Percentiles rank a stretch among this genome's conserved stretches.
phyloP scores from a whole-genome alignment of 345 rosid genomes.

The Ceriops tagal region DNA sequence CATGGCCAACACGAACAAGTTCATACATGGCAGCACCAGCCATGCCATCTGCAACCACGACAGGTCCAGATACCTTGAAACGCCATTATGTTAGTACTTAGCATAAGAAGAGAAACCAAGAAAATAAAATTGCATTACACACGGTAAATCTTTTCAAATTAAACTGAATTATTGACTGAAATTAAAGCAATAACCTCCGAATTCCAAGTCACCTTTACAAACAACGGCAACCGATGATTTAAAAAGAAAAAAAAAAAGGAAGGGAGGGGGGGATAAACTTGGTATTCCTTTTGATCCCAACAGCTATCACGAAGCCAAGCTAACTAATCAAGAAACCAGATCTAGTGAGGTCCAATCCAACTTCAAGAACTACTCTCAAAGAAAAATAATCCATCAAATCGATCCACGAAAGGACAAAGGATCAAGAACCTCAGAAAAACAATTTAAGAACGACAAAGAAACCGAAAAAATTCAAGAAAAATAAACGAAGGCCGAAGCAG shows the following conservation, averaged over 20 bases:
- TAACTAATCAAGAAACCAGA: too few species aligned
- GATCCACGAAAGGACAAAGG: background rate
- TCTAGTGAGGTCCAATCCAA: too few species aligned
- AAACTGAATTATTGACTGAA: background rate
- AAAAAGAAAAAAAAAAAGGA: too few species aligned
- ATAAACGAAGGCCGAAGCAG: background rate
- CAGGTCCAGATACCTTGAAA: constrained; percentile 94
- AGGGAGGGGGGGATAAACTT: too few species aligned
- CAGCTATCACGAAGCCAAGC: too few species aligned
- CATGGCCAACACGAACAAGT: constrained; percentile 96
- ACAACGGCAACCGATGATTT: too few species aligned
- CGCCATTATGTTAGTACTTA: constrained; percentile 1
- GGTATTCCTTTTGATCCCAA: too few species aligned
- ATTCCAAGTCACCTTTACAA: too few species aligned
- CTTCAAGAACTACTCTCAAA: background rate
- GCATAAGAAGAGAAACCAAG: background rate
- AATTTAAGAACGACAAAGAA: background rate
- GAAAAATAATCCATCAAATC: background rate
- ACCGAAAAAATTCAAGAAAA: background rate
- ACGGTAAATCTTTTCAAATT: background rate
- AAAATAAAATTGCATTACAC: background rate
- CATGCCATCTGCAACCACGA: constrained; percentile 98
- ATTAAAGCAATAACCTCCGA: background rate
- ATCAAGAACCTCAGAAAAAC: background rate
- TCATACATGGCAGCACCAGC: constrained; percentile 99